Percentiles rank a stretch among this genome's conserved stretches.
phyloP scores from a whole-genome alignment of 2,329 filamentous ascomycete species.

The Fusarium sp. region DNA sequence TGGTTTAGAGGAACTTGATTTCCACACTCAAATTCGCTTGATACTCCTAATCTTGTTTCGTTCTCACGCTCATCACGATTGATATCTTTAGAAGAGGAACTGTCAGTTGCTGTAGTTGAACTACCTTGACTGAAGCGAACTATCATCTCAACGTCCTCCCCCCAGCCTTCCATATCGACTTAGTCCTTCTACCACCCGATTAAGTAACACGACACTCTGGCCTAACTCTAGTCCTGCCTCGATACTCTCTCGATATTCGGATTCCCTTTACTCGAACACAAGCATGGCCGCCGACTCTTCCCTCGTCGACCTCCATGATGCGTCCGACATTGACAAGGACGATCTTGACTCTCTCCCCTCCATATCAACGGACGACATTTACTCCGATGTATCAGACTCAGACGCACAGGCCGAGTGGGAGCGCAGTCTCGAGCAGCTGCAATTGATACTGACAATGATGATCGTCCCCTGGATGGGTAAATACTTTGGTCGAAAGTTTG shows the following conservation, averaged over 20 bases:
- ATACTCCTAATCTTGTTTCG: neutral
- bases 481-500: slow-evolving; percentile 93
- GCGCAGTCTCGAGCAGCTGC: slow-evolving; percentile 90
- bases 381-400: slow-evolving; percentile 69
- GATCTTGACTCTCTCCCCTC: slow-evolving; percentile 75
- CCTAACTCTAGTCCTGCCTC: neutral
- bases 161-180: slow-evolving; percentile 2
- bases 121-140: slow-evolving; percentile 20
- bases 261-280: neutral
- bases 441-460: slow-evolving; percentile 93
- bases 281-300: slow-evolving; percentile 60
- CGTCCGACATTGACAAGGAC: slow-evolving; percentile 60
- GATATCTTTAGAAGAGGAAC: neutral
- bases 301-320: slow-evolving; percentile 62
- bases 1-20: neutral
- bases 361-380: slow-evolving; percentile 66
- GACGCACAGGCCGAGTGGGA: slow-evolving; percentile 97
- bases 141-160: slow-evolving; percentile 29
- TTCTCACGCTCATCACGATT: neutral
- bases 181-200: neutral
- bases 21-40: neutral
- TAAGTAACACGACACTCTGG: neutral
- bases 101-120: neutral
- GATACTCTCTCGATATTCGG: neutral
- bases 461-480: slow-evolving; percentile 94